A percentile compares a stretch with the other conserved stretches of the same genome.
Evolutionary conservation across 495 filamentous ascomycete species (phyloP).

Genomic region (Melanomma pulvis-pyrius): DNA sequence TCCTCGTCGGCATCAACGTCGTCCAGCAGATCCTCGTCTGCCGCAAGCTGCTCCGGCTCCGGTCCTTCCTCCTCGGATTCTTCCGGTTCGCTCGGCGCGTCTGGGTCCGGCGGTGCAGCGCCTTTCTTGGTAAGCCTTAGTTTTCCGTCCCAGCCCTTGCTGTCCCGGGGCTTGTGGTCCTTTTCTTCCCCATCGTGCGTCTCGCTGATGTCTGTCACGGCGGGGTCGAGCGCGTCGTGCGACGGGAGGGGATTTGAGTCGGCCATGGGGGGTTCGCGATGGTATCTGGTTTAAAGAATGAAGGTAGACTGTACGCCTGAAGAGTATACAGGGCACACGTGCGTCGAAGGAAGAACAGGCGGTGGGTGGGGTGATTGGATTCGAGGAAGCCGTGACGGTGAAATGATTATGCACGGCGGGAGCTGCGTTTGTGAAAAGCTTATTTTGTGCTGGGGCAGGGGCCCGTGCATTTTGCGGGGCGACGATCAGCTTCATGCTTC

Average conservation of each 20-base stretch:
- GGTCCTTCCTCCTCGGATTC: constrained; percentile 58
- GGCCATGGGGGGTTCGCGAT: not conserved
- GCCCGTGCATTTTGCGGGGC: not conserved
- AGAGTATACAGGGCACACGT: not conserved
- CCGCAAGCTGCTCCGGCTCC: constrained; percentile 64
- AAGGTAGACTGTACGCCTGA: not conserved
- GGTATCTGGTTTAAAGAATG: not conserved
- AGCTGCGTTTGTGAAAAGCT: not conserved
- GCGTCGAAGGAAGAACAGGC: not conserved
- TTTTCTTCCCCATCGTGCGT: not conserved
- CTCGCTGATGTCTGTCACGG: not conserved
- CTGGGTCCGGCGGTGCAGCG: constrained; percentile 77
- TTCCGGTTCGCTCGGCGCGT: constrained; percentile 79
- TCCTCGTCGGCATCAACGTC: constrained; percentile 43
- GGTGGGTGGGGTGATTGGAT: not conserved
- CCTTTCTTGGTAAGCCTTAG: constrained; percentile 70
- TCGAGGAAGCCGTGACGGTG: not conserved
- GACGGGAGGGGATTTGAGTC: constrained; percentile 3
- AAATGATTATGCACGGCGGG: constrained; percentile 4
- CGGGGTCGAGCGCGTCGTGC: constrained; percentile 17
- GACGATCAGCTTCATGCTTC: not conserved
- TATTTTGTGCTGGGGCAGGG: not conserved
- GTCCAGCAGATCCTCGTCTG: constrained; percentile 53
- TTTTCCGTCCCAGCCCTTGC: constrained; percentile 94
- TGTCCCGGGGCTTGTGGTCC: constrained; percentile 41